Conservation (phyloP, 139 green algal species). For the Coelastrella sp. region DNA sequence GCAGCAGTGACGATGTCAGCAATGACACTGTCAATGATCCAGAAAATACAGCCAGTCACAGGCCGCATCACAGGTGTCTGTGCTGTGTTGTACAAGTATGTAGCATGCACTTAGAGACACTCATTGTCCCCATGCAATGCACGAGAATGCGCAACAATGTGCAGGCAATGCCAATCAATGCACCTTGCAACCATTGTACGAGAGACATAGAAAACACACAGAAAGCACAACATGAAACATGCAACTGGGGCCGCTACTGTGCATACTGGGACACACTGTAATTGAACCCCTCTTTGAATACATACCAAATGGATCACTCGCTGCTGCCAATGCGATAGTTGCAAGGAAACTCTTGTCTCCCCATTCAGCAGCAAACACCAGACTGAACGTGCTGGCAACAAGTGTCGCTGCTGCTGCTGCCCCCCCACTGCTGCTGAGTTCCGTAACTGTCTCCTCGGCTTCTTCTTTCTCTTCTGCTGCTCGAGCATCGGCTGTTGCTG, state of each 20-base stretch:
- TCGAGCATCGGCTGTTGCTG: conserved; percentile 66
- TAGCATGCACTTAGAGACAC: no score
- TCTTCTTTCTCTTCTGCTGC: conserved; percentile 86
- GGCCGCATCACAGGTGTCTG: no score
- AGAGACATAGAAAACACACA: no score
- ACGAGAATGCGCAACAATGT: no score
- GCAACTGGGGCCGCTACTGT: background rate
- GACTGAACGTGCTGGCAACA: conserved; percentile 88
- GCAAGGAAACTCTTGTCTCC: conserved; percentile 99
- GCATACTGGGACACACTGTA: no score
- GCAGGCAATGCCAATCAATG: no score
- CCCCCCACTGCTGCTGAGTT: conserved; percentile 47
- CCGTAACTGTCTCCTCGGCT: conserved; percentile 58
- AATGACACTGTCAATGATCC: no score
- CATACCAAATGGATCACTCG: conserved; percentile 68
- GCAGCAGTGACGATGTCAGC: background rate
- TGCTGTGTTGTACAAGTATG: no score
- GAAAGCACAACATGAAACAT: background rate
- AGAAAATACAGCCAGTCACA: no score
- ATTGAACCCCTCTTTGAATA: background rate
- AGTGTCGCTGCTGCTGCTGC: conserved; percentile 52
- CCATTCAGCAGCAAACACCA: conserved; percentile 99
- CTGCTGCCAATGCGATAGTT: conserved; percentile 95
- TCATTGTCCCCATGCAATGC: no score
- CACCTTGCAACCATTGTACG: no score